Conservation (phyloP, 2,329 filamentous ascomycete genomes). For the Ceratocystis cacaofunesta region DNA sequence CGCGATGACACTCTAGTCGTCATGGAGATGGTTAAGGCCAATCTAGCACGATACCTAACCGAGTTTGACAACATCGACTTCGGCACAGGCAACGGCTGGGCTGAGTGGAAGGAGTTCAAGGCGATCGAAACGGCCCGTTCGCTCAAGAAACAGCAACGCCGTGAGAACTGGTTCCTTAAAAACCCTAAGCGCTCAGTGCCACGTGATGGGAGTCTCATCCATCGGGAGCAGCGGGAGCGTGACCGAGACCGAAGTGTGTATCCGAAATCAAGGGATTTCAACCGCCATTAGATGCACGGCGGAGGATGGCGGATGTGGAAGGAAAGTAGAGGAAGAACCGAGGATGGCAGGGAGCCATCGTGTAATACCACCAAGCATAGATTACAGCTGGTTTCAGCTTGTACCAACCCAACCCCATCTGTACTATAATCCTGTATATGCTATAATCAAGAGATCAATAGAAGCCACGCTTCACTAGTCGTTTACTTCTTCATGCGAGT, state of each 20-base stretch:
- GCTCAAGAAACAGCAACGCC: not conserved
- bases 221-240: not conserved
- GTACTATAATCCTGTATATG: not conserved
- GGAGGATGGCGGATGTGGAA: not conserved
- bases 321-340: not conserved
- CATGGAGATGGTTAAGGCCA: conserved; percentile 6
- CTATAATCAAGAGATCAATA: not conserved
- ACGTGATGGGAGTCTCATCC: not conserved
- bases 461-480: not conserved
- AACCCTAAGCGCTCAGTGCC: not conserved
- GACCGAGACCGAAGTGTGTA: not conserved
- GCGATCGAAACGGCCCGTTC: not conserved
- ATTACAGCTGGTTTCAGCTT: not conserved
- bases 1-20: conserved; percentile 5
- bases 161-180: conserved; percentile 5
- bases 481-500: too few species aligned
- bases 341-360: not conserved
- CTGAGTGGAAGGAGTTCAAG: conserved; percentile 13
- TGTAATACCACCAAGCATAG: not conserved
- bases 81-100: conserved; percentile 10
- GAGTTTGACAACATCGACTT: conserved; percentile 9
- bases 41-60: conserved; percentile 4
- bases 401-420: not conserved
- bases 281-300: not conserved
- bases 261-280: not conserved